A percentile compares a stretch with the other conserved stretches of the same genome.
Evolutionary conservation across 306 rosid species (phyloP).

Genomic region (Sesbania bispinosa): DNA sequence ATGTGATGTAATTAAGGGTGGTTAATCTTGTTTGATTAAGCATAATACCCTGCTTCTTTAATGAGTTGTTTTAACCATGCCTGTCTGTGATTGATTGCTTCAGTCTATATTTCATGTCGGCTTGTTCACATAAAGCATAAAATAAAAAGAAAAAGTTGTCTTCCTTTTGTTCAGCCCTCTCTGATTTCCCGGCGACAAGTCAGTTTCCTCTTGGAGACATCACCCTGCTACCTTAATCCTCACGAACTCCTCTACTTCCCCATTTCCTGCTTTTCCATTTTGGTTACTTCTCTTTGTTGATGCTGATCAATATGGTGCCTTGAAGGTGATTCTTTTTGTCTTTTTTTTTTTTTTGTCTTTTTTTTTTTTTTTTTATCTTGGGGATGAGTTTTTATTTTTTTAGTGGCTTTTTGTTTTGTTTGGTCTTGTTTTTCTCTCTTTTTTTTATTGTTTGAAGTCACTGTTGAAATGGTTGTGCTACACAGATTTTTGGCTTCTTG

Average conservation of each 20-base stretch:
- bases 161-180: conserved; percentile 47
- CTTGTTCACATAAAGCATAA: conserved; percentile 50
- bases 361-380: conserved; percentile 11
- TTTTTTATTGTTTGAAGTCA: background rate
- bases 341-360: no score
- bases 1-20: conserved; percentile 24
- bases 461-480: conserved; percentile 22
- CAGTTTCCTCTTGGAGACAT: conserved; percentile 54
- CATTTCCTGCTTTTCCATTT: conserved; percentile 33
- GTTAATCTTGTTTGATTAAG: conserved; percentile 7
- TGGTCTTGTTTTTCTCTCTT: background rate
- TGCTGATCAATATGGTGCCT: background rate
- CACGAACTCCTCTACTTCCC: conserved; percentile 24
- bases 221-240: conserved; percentile 33
- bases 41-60: background rate
- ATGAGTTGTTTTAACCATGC: conserved; percentile 36
- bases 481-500: conserved; percentile 32
- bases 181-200: conserved; percentile 85
- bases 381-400: conserved; percentile 10
- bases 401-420: conserved; percentile 15
- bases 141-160: conserved; percentile 44
- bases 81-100: conserved; percentile 51
- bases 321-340: conserved; percentile 25
- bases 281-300: background rate
- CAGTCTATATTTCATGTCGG: conserved; percentile 63